These are phyloP conservation scores for Peribolospora kevripleyi DNA, from an alignment of 768 basidiomycete species.

Conservation along the genomic window DNA sequence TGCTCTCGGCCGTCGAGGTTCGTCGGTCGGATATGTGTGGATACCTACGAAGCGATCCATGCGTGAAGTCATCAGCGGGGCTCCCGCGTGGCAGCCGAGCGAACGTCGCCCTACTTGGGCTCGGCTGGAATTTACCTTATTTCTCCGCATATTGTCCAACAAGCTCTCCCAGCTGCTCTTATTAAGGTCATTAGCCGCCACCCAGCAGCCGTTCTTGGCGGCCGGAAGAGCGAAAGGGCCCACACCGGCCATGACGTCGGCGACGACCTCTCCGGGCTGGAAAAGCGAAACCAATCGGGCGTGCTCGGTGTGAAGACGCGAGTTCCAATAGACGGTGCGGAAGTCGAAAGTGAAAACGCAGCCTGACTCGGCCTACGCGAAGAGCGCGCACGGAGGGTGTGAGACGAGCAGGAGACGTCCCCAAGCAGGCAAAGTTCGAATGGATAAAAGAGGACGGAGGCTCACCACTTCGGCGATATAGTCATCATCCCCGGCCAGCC, in stretches of 20 bases:
- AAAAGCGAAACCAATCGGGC: slow-evolving; percentile 55
- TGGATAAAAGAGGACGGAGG: slow-evolving; percentile 2
- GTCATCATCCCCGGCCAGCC: slow-evolving; percentile 71
- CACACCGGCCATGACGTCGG: slow-evolving; percentile 89
- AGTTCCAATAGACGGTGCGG: slow-evolving; percentile 93
- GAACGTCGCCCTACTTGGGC: not conserved
- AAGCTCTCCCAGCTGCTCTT: slow-evolving; percentile 64
- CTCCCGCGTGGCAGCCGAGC: not conserved
- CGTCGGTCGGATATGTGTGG: slow-evolving; percentile 29
- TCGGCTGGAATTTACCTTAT: slow-evolving; percentile 34
- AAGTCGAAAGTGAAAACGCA: slow-evolving; percentile 88
- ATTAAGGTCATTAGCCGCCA: slow-evolving; percentile 84
- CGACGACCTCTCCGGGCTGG: slow-evolving; percentile 45
- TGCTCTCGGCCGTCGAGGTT: slow-evolving; percentile 74
- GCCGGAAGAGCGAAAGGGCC: slow-evolving; percentile 90
- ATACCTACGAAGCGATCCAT: too few relatives aligned
- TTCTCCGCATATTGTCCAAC: slow-evolving; percentile 41
- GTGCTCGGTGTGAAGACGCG: slow-evolving; percentile 76
- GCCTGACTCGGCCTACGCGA: slow-evolving; percentile 45
- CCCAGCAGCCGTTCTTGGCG: slow-evolving; percentile 59
- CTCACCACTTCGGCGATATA: slow-evolving; percentile 67
- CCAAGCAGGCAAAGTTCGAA: not conserved
- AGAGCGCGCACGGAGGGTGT: not conserved
- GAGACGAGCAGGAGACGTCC: not conserved
- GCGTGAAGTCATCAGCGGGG: not conserved